These are phyloP conservation scores for Hyaloscypha finlandica DNA, from an alignment of 495 filamentous ascomycete species.

Conservation along the genomic window DNA sequence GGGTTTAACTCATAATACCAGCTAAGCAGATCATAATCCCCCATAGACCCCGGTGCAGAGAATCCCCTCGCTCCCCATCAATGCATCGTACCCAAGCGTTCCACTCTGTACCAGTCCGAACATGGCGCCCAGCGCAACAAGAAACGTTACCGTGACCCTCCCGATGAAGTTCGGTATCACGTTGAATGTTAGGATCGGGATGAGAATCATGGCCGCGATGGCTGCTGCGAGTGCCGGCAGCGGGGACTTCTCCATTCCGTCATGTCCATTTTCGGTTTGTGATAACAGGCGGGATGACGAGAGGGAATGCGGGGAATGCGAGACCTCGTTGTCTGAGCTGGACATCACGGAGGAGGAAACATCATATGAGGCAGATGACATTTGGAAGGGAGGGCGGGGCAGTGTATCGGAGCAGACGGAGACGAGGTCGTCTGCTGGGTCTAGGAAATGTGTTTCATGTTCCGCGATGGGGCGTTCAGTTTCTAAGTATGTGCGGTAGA, in stretches of 20 bases:
- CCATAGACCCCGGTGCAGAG: constrained; percentile 43
- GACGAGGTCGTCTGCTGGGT: constrained; percentile 65
- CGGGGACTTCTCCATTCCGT: background rate
- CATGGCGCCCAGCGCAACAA: constrained; percentile 38
- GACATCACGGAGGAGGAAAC: background rate
- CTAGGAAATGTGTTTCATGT: constrained; percentile 69
- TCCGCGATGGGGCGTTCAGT: constrained; percentile 61
- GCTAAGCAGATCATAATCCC: constrained; percentile 46
- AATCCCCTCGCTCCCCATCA: constrained; percentile 34
- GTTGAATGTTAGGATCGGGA: constrained; percentile 61
- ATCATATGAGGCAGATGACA: constrained; percentile 1
- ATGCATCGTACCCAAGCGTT: constrained; percentile 28
- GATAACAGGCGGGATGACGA: constrained; percentile 1
- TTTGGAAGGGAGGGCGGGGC: constrained; percentile 15
- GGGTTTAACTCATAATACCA: constrained; percentile 32
- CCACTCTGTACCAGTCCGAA: constrained; percentile 36
- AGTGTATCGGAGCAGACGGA: constrained; percentile 39
- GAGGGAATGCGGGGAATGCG: background rate
- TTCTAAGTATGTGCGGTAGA: constrained; percentile 69
- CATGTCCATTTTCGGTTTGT: background rate
- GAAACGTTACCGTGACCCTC: constrained; percentile 51
- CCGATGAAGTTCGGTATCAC: constrained; percentile 55
- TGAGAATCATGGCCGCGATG: constrained; percentile 53
- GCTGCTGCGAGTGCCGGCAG: constrained; percentile 50
- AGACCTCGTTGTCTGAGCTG: background rate